A percentile compares a stretch with the other conserved stretches of the same genome.
Conservation (phyloP, 371 early-diverging fungal species). For the Lichtheimia ornata region DNA sequence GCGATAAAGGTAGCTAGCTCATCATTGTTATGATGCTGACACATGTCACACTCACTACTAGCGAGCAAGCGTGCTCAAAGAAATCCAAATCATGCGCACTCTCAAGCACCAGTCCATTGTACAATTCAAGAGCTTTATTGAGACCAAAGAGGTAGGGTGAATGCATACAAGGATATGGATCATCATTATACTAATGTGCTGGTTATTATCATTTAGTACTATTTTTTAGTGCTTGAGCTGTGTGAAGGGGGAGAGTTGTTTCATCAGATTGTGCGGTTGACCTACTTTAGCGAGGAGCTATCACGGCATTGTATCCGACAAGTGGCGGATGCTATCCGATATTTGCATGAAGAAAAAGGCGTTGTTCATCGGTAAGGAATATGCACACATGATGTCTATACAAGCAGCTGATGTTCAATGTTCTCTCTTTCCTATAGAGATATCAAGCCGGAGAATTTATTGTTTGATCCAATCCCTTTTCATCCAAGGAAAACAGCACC, state of each 20-base stretch:
- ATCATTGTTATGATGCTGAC: not conserved
- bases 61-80: constrained; percentile 82
- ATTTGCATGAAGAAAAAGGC: constrained; percentile 85
- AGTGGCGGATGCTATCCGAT: constrained; percentile 85
- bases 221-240: constrained; percentile 78
- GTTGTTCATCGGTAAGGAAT: constrained; percentile 79
- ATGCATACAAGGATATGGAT: no score
- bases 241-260: constrained; percentile 89
- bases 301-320: constrained; percentile 85
- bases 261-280: constrained; percentile 78
- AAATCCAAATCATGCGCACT: constrained; percentile 83
- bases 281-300: constrained; percentile 78
- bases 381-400: not conserved
- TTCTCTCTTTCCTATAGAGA: constrained; percentile 66
- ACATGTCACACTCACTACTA: constrained; percentile 17
- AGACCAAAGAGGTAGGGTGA: constrained; percentile 59
- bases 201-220: constrained; percentile 29
- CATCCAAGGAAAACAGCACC: constrained; percentile 12
- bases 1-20: not conserved
- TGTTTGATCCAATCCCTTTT: constrained; percentile 75
- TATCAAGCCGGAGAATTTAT: constrained; percentile 95
- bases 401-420: constrained; percentile 69
- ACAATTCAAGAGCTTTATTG: constrained; percentile 65
- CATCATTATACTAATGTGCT: not conserved
- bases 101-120: constrained; percentile 82